phyloP scores from a whole-genome alignment of 495 filamentous ascomycete genomes.

The Neurospora sp. region DNA sequence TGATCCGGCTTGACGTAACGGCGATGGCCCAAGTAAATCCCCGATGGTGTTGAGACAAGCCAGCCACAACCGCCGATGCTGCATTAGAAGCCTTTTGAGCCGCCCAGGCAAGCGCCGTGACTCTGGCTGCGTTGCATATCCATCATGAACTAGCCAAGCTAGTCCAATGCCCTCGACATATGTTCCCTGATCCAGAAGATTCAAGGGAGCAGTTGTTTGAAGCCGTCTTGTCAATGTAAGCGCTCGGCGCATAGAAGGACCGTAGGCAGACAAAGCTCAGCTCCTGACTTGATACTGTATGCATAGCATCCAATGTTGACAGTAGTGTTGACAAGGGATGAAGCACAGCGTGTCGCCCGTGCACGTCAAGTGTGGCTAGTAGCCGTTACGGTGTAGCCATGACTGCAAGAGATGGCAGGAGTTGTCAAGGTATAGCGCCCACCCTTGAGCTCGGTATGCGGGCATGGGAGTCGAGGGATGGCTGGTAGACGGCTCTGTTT shows the following conservation, averaged over 20 bases:
- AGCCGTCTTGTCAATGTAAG: neutral
- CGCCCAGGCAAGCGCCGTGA: neutral
- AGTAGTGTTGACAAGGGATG: neutral
- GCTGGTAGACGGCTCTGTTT: neutral
- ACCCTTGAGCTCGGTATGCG: neutral
- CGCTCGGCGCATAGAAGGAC: neutral
- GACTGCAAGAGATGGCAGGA: neutral
- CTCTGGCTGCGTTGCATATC: slow-evolving; percentile 3
- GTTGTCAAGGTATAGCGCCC: neutral
- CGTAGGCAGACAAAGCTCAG: neutral
- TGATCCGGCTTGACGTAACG: slow-evolving; percentile 10
- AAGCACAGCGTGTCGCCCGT: neutral
- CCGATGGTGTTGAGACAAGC: slow-evolving; percentile 3
- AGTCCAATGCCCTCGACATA: neutral
- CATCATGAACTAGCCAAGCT: neutral
- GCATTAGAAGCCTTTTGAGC: neutral
- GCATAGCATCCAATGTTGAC: neutral
- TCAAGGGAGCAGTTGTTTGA: neutral
- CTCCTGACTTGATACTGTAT: neutral
- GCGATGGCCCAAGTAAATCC: slow-evolving; percentile 13
- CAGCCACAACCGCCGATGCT: slow-evolving; percentile 9
- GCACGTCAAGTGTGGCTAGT: neutral
- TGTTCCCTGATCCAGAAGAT: neutral
- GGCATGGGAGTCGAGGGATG: neutral
- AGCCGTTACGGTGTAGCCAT: neutral